Conservation (phyloP, 306 rosid genomes). For the Phaseolus lunatus region DNA sequence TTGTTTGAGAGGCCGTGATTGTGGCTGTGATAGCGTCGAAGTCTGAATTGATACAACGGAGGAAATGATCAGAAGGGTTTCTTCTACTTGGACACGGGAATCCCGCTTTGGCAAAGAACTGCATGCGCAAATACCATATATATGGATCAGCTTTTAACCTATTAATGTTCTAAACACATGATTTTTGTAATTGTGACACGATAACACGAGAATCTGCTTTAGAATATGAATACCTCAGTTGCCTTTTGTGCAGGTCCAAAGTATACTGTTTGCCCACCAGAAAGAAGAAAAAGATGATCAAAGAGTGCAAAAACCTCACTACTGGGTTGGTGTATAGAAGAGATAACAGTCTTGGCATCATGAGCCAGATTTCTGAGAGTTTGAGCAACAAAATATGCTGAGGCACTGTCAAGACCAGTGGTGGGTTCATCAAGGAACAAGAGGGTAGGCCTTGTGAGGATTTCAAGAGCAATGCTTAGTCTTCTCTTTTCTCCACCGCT, state of each 20-base stretch:
- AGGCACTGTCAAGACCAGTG: conserved; percentile 90
- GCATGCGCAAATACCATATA: conserved; percentile 45
- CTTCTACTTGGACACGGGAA: conserved; percentile 91
- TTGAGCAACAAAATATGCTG: conserved; percentile 88
- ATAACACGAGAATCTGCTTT: no score
- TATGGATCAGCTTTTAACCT: background rate
- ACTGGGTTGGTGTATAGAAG: conserved; percentile 95
- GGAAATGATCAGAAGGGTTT: conserved; percentile 97
- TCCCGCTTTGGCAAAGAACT: conserved; percentile 89
- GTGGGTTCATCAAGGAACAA: conserved; percentile 98
- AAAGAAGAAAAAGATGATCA: conserved; percentile 89
- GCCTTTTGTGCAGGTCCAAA: conserved; percentile 77
- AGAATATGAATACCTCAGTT: conserved; percentile 56
- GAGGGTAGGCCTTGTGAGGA: conserved; percentile 77
- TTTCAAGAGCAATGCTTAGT: conserved; percentile 90
- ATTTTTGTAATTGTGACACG: background rate
- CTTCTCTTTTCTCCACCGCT: conserved; percentile 97
- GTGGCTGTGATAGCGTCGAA: conserved; percentile 69
- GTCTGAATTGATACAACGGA: conserved; percentile 89
- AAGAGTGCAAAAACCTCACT: conserved; percentile 93
- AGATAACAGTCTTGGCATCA: conserved; percentile 82
- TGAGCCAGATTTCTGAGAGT: conserved; percentile 75
- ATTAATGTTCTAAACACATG: conserved; percentile 24
- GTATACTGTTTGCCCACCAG: conserved; percentile 82
- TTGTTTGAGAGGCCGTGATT: conserved; percentile 54